phyloP scores from a whole-genome alignment of 2,329 filamentous ascomycete genomes.

The Colletotrichum sp. region DNA sequence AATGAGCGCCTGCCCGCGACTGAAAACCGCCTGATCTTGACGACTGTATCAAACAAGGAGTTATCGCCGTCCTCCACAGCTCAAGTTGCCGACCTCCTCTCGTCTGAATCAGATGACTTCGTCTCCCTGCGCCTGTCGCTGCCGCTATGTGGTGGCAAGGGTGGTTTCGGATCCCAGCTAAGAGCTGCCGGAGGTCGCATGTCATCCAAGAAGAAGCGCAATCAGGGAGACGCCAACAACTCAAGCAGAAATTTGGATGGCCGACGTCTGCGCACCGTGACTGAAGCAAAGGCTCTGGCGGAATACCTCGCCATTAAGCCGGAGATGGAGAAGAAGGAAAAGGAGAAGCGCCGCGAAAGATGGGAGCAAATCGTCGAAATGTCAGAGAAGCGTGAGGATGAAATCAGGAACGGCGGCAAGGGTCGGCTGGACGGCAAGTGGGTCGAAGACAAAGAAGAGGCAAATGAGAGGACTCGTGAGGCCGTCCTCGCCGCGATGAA shows the following conservation, averaged over 20 bases:
- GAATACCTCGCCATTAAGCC: constrained; percentile 96
- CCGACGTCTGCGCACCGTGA: constrained; percentile 86
- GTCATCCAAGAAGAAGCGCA: constrained; percentile 91
- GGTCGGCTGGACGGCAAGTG: constrained; percentile 85
- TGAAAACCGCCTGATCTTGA: constrained; percentile 73
- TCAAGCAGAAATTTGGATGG: constrained; percentile 95
- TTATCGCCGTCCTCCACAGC: constrained; percentile 59
- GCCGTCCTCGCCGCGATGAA: constrained; percentile 76
- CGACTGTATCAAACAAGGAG: constrained; percentile 79
- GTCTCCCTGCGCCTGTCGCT: constrained; percentile 82
- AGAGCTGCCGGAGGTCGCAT: constrained; percentile 97
- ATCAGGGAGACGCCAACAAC: constrained; percentile 81
- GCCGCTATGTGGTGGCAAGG: constrained; percentile 89
- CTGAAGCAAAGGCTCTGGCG: constrained; percentile 92
- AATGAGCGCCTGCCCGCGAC: constrained; percentile 64
- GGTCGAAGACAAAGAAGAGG: constrained; percentile 94
- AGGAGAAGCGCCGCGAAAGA: constrained; percentile 80
- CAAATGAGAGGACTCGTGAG: constrained; percentile 80
- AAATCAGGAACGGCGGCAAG: constrained; percentile 76
- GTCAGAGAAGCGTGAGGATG: constrained; percentile 82
- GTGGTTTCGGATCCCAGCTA: constrained; percentile 96
- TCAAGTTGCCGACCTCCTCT: constrained; percentile 67
- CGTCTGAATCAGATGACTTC: constrained; percentile 65
- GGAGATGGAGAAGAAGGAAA: constrained; percentile 95
- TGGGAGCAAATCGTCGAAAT: constrained; percentile 90